Evolutionary conservation across 441 rosid species (phyloP), one percentile per base, ranked within the genome.

Genomic region (Gossypium lobatum): DNA sequence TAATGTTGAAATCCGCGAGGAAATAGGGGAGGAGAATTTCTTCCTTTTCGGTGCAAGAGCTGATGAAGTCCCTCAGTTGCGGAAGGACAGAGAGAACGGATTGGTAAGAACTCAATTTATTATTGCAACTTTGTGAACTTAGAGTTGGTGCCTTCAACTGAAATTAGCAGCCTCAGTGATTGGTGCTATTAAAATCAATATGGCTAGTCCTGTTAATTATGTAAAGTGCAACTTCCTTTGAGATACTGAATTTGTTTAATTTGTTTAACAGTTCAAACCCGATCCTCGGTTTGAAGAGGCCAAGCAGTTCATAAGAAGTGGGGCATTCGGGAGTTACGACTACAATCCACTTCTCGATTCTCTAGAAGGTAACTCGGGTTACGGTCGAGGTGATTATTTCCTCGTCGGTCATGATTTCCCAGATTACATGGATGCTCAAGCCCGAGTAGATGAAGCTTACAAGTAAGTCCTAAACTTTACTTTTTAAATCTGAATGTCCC

Each of bases 251-350:
- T 59, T 65, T 34, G 9, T 71, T 58, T 39, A 14, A 14, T 25
- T 59, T 54, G 72, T 57, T 58, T 26, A 76, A 75, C 93, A 94
- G 98, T 92, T 92, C 83, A 89, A 91, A 78, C 93, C 94, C 0
- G 95, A 94, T 85, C 92, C 95, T 68, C 87, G 93, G 58, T 92
- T 94, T 77, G 97, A 90, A 80, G 98, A 94, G 85, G 97, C 97
- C 65, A 92, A 92, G 87, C 80, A 90, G 58, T 91, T 80, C 76
- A 80, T 83, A 73, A 88, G 91, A 88, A 94, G 97, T 72, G 95
- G 97, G 76, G 91, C 86, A 72, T 94, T 94, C 73, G 97, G 97
- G 77, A 87, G 77, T 81, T 94, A 91, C 17, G 97, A 91, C 77
- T 94, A 94, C 81, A 85, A 83, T 76, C 97, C 89, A 3, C 95